Evolutionary conservation across 768 basidiomycete species (phyloP).

Genomic region (Tulasnella sp.): DNA sequence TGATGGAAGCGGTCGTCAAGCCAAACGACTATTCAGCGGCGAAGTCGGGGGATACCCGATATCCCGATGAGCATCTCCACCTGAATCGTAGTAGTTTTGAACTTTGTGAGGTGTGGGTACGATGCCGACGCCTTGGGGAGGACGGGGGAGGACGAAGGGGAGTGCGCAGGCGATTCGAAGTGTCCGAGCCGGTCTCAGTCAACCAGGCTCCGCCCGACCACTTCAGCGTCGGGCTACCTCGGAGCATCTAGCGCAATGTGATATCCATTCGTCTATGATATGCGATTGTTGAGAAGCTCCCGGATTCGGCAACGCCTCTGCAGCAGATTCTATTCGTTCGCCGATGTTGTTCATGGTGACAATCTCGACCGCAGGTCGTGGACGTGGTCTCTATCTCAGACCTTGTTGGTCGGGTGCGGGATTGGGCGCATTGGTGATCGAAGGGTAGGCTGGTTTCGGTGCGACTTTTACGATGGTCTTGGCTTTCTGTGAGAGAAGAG

Average conservation of each 20-base stretch:
- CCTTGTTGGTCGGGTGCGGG: background rate
- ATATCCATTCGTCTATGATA: background rate
- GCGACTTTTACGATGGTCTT: background rate
- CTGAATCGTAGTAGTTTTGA: background rate
- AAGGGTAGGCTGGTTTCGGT: constrained; percentile 13
- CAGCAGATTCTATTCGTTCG: background rate
- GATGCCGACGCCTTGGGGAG: background rate
- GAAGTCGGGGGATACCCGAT: background rate
- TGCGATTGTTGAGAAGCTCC: constrained; percentile 6
- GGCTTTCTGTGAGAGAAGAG: background rate
- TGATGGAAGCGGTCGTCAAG: constrained; percentile 87
- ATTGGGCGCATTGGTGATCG: constrained; percentile 1
- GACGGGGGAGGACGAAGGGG: background rate
- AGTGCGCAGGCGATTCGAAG: background rate
- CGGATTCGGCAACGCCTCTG: constrained; percentile 12
- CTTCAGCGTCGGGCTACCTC: constrained; percentile 17
- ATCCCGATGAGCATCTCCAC: constrained; percentile 11
- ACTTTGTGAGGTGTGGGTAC: background rate
- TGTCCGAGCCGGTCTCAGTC: background rate
- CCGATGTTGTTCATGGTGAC: background rate
- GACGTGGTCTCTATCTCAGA: background rate
- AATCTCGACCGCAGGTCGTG: background rate
- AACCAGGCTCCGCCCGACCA: background rate
- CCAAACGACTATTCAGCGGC: constrained; percentile 74
- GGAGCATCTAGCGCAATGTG: constrained; percentile 23